Evolutionary conservation across 768 basidiomycete genomes (phyloP), one percentile per base, ranked within the genome.

Genomic region (Boletus rufocinnamomeus): DNA sequence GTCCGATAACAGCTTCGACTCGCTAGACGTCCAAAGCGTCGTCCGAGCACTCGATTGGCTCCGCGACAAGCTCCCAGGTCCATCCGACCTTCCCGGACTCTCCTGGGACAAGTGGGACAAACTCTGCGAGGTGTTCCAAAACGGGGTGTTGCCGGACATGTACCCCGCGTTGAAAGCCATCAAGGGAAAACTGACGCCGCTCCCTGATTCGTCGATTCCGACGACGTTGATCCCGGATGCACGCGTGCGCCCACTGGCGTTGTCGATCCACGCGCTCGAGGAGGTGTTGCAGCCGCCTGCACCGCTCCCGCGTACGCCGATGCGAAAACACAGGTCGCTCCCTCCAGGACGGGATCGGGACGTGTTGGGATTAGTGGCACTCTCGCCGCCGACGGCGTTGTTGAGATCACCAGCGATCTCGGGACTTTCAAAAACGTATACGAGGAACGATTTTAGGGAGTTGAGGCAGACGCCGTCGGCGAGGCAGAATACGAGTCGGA

Each of bases 341-440:
- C 30, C 51, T 10, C 78, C 80, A 60, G 45, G 68, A 16, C 59
- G 59, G 7, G 62, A 64, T 27, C 57, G 65, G 27, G 67, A 68
- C 11, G 68, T 68, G 14, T 30, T 91, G 30, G 85, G 83, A 19
- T 77, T 88, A 35, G 82, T 87, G 6, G 78, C 82, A 6, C 80
- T 89, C 25, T 90, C 88, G 3, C 89, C 88, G 5, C 86, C 88
- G 4, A 82, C 84, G 10, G 83, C 88, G 7, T 64, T 91, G 25
- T 75, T 91, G 50, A 80, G 89, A 40, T 88, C 87, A 0, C 87
- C 89, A 0, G 85, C 85, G 0, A 83, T 85, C 25, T 88, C 88
- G 0, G 89, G 88, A 19, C 78, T 94, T 28, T 93, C 92, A 13
- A 94, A 93, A 75, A 92, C 82, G 59, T 94, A 94, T 63, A 71